These are phyloP conservation scores for Neurospora sp. DNA, from an alignment of 495 filamentous ascomycete genomes.

Conservation along the genomic window DNA sequence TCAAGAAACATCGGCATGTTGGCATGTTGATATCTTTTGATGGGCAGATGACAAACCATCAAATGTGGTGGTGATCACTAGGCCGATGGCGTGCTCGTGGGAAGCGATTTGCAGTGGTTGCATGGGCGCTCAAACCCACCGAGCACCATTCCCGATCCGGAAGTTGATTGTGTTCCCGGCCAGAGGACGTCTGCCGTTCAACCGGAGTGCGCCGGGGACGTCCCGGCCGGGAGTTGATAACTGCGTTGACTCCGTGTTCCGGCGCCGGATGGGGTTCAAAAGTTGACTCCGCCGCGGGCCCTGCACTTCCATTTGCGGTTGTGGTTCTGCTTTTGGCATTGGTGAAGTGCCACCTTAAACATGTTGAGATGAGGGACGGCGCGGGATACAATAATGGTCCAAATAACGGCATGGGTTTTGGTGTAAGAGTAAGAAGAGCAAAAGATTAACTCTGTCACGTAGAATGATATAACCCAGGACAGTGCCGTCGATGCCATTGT, in stretches of 20 bases:
- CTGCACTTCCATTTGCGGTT: background rate
- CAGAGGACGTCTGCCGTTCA: background rate
- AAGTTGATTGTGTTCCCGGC: background rate
- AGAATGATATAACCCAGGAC: background rate
- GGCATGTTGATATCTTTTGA: background rate
- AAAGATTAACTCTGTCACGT: no score
- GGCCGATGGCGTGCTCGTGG: slow-evolving; percentile 9
- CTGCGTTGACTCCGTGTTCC: background rate
- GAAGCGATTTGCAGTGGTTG: slow-evolving; percentile 1
- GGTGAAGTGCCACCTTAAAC: background rate
- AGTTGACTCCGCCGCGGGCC: background rate
- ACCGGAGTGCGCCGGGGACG: background rate
- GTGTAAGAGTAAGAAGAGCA: background rate
- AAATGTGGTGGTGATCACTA: background rate
- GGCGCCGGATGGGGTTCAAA: background rate
- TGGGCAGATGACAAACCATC: background rate
- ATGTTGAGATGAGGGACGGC: background rate
- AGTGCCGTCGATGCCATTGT: background rate
- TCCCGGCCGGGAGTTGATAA: background rate
- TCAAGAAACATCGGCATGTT: background rate
- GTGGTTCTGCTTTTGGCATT: background rate
- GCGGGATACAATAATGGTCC: background rate
- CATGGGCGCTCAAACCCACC: background rate
- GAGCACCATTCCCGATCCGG: background rate
- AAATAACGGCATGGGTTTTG: background rate